phyloP scores from a whole-genome alignment of 75 land plant species.

The Pinus tabuliformis region DNA sequence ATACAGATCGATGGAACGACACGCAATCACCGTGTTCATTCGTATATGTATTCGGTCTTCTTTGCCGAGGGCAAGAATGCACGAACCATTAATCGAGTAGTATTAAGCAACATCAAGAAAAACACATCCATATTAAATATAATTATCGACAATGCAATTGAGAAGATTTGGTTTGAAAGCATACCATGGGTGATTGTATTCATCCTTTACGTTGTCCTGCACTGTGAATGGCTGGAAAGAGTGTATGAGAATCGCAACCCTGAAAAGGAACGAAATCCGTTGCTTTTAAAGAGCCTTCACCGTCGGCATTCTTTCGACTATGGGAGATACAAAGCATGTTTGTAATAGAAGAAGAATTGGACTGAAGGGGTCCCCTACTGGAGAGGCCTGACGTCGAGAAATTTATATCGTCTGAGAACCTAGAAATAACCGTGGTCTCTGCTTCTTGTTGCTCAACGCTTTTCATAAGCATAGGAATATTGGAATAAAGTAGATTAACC shows the following conservation, averaged over 20 bases:
- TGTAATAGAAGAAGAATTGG: not conserved
- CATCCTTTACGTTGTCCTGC: not conserved
- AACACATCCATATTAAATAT: not conserved
- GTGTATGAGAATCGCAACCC: not conserved
- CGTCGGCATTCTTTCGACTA: not conserved
- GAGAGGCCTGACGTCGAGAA: not conserved
- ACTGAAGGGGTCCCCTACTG: slow-evolving; percentile 12
- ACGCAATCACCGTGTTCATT: not conserved
- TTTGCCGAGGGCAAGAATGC: not conserved
- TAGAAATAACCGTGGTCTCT: not conserved
- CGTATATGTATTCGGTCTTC: not conserved
- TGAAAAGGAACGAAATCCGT: not conserved
- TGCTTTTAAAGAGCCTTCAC: not conserved
- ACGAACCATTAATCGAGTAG: not conserved
- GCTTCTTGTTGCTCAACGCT: not conserved
- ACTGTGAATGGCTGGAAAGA: not conserved
- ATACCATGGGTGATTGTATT: slow-evolving; percentile 1
- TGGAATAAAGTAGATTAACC: not conserved
- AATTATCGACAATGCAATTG: not conserved
- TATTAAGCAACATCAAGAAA: not conserved
- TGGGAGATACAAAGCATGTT: not conserved
- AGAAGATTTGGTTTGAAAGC: not conserved
- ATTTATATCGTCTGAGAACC: not conserved
- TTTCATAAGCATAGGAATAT: not conserved
- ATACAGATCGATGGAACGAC: not conserved